Conservation (phyloP, 2,329 filamentous ascomycete genomes). For the Akanthomyces dipterigenus region DNA sequence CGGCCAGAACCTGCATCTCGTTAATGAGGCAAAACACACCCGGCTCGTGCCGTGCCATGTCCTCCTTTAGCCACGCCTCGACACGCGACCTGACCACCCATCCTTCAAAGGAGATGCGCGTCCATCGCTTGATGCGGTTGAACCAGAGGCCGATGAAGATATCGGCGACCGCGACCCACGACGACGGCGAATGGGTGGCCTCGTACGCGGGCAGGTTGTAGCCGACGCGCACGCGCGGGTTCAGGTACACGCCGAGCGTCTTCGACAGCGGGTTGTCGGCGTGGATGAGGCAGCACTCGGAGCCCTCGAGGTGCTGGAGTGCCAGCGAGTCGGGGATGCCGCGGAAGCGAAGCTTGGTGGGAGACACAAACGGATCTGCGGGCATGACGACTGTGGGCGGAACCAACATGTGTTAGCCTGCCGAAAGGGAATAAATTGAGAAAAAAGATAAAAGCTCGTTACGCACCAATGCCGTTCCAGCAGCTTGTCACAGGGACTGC, state of each 20-base stretch:
- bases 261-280: constrained; percentile 57
- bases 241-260: constrained; percentile 55
- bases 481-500: constrained; percentile 40
- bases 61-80: constrained; percentile 30
- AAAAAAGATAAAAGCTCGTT: no score
- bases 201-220: constrained; percentile 51
- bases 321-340: constrained; percentile 58
- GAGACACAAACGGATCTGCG: constrained; percentile 46
- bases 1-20: constrained; percentile 53
- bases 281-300: constrained; percentile 73
- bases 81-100: constrained; percentile 33
- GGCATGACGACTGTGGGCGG: constrained; percentile 38
- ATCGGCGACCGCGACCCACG: constrained; percentile 42
- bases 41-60: constrained; percentile 31
- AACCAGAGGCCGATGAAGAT: constrained; percentile 51
- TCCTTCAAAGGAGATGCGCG: constrained; percentile 21
- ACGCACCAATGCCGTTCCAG: constrained; percentile 37
- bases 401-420: neutral
- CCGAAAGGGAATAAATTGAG: neutral
- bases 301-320: constrained; percentile 60
- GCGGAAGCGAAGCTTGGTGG: constrained; percentile 49
- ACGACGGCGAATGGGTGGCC: constrained; percentile 32
- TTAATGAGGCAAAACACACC: constrained; percentile 50
- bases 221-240: constrained; percentile 61
- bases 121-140: constrained; percentile 46